Evolutionary conservation across 192 early-diverging fungal species (phyloP), one percentile per base, ranked within the genome.

Genomic region (Coemansia sp.): DNA sequence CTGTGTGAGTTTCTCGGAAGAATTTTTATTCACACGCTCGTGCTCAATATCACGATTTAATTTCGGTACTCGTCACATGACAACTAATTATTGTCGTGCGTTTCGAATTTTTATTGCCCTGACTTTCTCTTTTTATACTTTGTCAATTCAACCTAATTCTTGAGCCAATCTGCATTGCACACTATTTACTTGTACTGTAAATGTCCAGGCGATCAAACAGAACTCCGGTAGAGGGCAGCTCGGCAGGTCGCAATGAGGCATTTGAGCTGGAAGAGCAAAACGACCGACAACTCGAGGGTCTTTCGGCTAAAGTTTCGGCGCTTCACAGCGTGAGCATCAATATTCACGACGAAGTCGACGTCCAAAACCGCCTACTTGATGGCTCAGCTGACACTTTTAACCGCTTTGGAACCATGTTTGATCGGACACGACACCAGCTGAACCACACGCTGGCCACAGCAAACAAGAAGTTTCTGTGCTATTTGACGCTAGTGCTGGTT

Each of bases 361-460:
- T 63, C 36, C 75, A 78, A 49, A 78, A 78, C 61, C 64, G 75
- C 47, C 44, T 78, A 42, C 75, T 78, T 0, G 75, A 78, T 15
- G 61, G 56, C 25, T 72, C 75, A 0, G 10, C 58, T 6, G 70
- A 78, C 21, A 72, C 75, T 10, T 78, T 78, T 56, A 60, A 51
- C 40, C 66, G 75, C n/a, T 78, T 78, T 60, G 75, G 75, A 26
- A 72, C 62, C 42, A 72, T 78, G 75, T 72, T 78, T 66, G 75
- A 68, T 37, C 66, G 75, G 48, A 78, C 70, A 46, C 70, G 67
- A 36, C 49, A 62, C 28, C 70, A 66, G 47, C 60, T 78, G n/a
- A 72, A 66, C 7, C 70, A 66, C 50, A 78, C 76, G 14, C 50
- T 78, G 51, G 66, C 76, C 7, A 73, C 76, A 7, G 76, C 76